Evolutionary conservation across 2,329 filamentous ascomycete species (phyloP), one percentile per base, ranked within the genome.

Genomic region (Colletotrichum agaves): DNA sequence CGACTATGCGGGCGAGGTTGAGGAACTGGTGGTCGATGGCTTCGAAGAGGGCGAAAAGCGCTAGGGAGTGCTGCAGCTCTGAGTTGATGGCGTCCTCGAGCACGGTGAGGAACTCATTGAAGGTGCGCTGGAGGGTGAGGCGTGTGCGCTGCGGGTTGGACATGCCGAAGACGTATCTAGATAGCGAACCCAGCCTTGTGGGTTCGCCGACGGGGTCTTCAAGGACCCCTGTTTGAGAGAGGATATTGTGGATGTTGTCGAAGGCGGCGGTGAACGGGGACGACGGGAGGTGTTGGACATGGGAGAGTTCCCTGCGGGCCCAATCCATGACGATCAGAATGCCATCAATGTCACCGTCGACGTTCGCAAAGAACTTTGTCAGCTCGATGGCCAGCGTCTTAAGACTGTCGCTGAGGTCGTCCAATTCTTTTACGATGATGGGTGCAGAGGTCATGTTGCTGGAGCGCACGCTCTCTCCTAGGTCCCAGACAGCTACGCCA

Each of bases 311-410:
- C 71, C 94, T 90, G 75, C 91, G 91, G 13, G 93, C 93, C 95
- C 95, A 98, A 76, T 97, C 93, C 94, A 98, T 98, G 58, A 97
- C 93, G 69, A 96, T 91, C 39, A 98, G 85, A 72, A 98, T 97
- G 68, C 91, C 91, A 76, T 98, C 95, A 73, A 98, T 92, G 75
- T 98, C 95, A 27, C 93, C 93, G 74, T 98, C 93, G 12, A 98
- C 93, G 71, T 94, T 93, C 58, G 94, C 92, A 77, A 98, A 97
- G 82, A 98, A 98, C 74, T 91, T 90, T 7, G 93, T 97, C 72
- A 98, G 87, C 77, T 97, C 94, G 15, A 94, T 85, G 1, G 93
- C 93, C 23, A 98, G 84, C 3, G 89, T 90, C 79, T 95, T 97
- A 69, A 98, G 86, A 61, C 89, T 94, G 70, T 97, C 93, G 71